Percentiles rank a stretch among this genome's conserved stretches.
Conservation (phyloP, 768 basidiomycete species). For the Gloeostereum incarnatum region DNA sequence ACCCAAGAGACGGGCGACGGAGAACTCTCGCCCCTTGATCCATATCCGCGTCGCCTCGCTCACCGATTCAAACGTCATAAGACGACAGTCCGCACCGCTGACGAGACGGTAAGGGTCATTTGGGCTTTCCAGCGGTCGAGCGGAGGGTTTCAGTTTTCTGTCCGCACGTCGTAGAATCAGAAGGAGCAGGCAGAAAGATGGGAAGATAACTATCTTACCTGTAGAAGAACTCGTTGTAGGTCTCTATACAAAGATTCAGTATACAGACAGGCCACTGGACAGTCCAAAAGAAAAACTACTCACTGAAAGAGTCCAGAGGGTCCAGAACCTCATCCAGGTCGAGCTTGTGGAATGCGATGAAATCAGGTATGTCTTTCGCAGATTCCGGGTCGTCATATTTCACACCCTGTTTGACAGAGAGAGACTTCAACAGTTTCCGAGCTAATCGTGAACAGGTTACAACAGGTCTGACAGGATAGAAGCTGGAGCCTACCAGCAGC, state of each 20-base stretch:
- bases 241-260: too few species aligned
- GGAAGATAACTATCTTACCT: conserved; percentile 32
- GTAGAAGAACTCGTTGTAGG: conserved; percentile 92
- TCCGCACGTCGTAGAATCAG: conserved; percentile 7
- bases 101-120: conserved; percentile 75
- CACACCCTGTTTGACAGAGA: conserved; percentile 88
- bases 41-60: conserved; percentile 81
- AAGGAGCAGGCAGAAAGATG: background rate
- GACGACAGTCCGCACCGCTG: conserved; percentile 85
- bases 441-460: conserved; percentile 27
- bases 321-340: conserved; percentile 77
- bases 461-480: background rate
- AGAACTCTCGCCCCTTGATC: conserved; percentile 97
- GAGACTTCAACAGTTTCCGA: conserved; percentile 73
- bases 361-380: conserved; percentile 72
- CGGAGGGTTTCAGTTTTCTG: conserved; percentile 79
- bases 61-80: conserved; percentile 88
- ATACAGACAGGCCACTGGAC: too few species aligned
- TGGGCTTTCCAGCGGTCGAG: conserved; percentile 64
- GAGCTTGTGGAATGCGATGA: conserved; percentile 86
- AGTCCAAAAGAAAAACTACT: background rate
- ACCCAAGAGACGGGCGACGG: conserved; percentile 69
- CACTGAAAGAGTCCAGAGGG: conserved; percentile 73
- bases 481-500: conserved; percentile 25
- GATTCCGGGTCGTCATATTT: conserved; percentile 90